phyloP scores from a whole-genome alignment of 139 green algal genomes.

The Auxenochlorella pyrenoidosa region DNA sequence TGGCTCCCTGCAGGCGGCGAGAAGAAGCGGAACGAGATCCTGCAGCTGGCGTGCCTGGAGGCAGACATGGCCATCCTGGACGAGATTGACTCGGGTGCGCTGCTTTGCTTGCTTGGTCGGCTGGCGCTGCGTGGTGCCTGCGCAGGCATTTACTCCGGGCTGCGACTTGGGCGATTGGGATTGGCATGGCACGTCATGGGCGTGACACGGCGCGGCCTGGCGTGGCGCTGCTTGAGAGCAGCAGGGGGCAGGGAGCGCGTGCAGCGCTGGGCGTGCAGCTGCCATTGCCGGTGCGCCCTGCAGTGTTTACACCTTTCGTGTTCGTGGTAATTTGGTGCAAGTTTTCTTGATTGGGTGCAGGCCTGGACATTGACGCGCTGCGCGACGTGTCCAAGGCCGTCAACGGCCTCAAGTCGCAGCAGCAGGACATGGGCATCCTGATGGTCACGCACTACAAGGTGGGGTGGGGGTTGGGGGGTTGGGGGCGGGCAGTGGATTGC shows the following conservation, averaged over 20 bases:
- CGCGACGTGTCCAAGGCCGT: slow-evolving; percentile 83
- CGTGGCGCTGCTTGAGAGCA: too few species aligned
- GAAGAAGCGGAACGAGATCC: slow-evolving; percentile 98
- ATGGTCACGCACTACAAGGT: slow-evolving; percentile 99
- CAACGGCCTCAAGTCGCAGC: slow-evolving; percentile 69
- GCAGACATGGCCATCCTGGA: slow-evolving; percentile 87
- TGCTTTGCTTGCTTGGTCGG: too few species aligned
- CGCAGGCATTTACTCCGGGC: neutral
- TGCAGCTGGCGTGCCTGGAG: slow-evolving; percentile 95
- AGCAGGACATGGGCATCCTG: slow-evolving; percentile 78
- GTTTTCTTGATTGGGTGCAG: too few species aligned
- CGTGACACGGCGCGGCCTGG: too few species aligned
- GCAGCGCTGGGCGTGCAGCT: too few species aligned
- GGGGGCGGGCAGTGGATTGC: too few species aligned
- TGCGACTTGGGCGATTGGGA: too few species aligned
- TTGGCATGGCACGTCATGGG: too few species aligned
- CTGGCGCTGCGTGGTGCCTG: neutral
- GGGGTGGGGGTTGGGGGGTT: neutral
- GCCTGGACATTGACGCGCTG: slow-evolving; percentile 97
- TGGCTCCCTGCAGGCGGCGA: slow-evolving; percentile 76
- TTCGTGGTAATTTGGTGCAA: too few species aligned
- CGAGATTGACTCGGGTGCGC: slow-evolving; percentile 82
- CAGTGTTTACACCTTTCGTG: too few species aligned
- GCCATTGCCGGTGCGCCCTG: neutral
- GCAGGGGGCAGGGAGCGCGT: too few species aligned